Conservation (phyloP, 768 basidiomycete species). For the Pleurotus tuoliensis region DNA sequence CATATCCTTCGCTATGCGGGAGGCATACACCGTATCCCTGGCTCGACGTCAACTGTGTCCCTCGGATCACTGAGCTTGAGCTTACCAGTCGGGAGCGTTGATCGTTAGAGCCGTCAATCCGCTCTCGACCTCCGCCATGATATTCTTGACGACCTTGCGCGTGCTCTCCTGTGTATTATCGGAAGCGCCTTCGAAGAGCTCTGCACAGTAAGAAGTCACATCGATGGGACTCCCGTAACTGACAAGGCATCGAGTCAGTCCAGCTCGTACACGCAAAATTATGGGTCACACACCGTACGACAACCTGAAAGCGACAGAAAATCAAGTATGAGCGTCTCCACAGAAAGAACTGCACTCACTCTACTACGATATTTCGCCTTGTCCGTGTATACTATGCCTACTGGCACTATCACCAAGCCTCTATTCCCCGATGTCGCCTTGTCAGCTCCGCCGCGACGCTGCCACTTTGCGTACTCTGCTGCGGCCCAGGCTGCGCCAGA, state of each 20-base stretch:
- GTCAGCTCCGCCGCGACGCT: conserved; percentile 12
- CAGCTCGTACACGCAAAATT: not conserved
- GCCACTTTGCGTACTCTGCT: conserved; percentile 57
- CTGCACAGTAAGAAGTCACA: conserved; percentile 46
- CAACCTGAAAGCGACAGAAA: conserved; percentile 18
- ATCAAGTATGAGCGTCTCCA: not conserved
- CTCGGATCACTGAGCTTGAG: no score
- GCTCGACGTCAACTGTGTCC: no score
- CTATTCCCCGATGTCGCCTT: conserved; percentile 9
- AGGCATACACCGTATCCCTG: conserved; percentile 62
- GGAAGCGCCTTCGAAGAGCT: conserved; percentile 31
- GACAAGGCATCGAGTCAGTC: not conserved
- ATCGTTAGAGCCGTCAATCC: conserved; percentile 51
- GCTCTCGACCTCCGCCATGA: conserved; percentile 48
- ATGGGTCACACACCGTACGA: conserved; percentile 9
- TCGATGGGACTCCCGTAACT: conserved; percentile 54
- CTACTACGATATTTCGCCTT: conserved; percentile 62
- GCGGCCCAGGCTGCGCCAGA: conserved; percentile 72
- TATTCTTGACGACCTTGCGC: conserved; percentile 49
- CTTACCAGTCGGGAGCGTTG: conserved; percentile 67
- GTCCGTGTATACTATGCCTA: conserved; percentile 67
- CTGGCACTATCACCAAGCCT: conserved; percentile 51
- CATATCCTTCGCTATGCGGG: conserved; percentile 53
- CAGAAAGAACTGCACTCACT: conserved; percentile 25
- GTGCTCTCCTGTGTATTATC: conserved; percentile 31